Conservation (phyloP, 106 monocot genomes). For the Vanilla planifolia region DNA sequence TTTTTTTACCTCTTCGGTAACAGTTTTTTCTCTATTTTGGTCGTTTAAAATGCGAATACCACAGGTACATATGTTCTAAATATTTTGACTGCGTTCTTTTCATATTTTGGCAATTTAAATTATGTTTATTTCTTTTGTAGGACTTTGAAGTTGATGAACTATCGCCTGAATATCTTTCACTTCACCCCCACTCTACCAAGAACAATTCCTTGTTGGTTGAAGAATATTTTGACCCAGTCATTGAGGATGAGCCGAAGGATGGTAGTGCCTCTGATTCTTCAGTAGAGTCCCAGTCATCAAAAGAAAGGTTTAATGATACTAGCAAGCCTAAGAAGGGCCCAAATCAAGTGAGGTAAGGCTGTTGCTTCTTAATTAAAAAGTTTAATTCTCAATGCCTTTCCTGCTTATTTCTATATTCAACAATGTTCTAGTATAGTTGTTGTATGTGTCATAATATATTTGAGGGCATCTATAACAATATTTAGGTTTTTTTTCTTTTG, state of each 20-base stretch:
- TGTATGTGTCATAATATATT: no score
- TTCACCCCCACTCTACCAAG: constrained; percentile 57
- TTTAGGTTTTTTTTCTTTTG: no score
- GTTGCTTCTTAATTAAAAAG: not conserved
- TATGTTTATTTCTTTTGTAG: constrained; percentile 23
- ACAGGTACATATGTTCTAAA: not conserved
- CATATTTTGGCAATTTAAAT: not conserved
- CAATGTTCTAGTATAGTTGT: no score
- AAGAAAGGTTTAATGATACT: constrained; percentile 33
- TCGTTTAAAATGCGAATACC: no score
- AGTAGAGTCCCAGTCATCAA: constrained; percentile 22
- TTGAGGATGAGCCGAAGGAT: constrained; percentile 38
- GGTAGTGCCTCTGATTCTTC: constrained; percentile 32
- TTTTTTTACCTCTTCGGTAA: not conserved
- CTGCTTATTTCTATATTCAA: no score
- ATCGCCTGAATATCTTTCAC: constrained; percentile 60
- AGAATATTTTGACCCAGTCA: constrained; percentile 71
- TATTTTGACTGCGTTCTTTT: not conserved
- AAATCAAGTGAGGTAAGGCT: constrained; percentile 53
- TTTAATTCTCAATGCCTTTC: no score
- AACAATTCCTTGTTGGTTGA: constrained; percentile 46
- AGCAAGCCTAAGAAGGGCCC: constrained; percentile 14
- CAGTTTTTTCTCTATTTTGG: not conserved
- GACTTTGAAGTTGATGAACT: constrained; percentile 79
- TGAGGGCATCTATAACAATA: no score